Evolutionary conservation across 1,284 basidiomycete genomes (phyloP).

Genomic region (Boletus albobrunnescens): DNA sequence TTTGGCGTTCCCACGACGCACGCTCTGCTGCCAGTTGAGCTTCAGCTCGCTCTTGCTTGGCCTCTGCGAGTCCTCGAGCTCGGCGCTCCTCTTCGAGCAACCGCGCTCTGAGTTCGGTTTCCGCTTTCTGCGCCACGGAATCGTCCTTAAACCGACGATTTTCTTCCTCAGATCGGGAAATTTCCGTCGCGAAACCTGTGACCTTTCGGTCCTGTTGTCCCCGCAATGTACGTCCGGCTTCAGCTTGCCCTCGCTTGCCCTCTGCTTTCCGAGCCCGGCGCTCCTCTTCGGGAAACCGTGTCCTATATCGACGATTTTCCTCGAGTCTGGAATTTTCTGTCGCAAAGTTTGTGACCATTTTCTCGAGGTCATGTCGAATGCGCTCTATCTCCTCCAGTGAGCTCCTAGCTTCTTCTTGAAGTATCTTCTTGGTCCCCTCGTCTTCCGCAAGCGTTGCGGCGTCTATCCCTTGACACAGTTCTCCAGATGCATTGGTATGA

Average conservation of each 20-base stretch:
- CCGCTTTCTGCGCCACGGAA: slow-evolving; percentile 8
- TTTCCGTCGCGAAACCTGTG: slow-evolving; percentile 27
- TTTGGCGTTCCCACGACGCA: slow-evolving; percentile 12
- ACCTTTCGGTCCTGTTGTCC: slow-evolving; percentile 18
- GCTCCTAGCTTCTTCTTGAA: slow-evolving; percentile 31
- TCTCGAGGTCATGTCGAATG: slow-evolving; percentile 26
- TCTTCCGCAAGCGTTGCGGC: slow-evolving; percentile 29
- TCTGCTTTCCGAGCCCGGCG: slow-evolving; percentile 13
- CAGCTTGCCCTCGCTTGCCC: slow-evolving; percentile 7
- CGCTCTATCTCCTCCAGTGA: slow-evolving; percentile 24
- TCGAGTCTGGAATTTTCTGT: slow-evolving; percentile 29
- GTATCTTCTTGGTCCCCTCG: slow-evolving; percentile 24
- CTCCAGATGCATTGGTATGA: slow-evolving; percentile 30
- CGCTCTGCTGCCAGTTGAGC: background rate
- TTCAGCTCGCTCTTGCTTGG: slow-evolving; percentile 11
- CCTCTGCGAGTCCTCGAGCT: slow-evolving; percentile 15
- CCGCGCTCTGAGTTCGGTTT: slow-evolving; percentile 11
- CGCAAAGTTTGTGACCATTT: slow-evolving; percentile 26
- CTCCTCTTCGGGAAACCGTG: slow-evolving; percentile 12
- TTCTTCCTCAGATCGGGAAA: slow-evolving; percentile 24
- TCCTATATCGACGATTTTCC: slow-evolving; percentile 15
- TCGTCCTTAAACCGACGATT: slow-evolving; percentile 14
- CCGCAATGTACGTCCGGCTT: slow-evolving; percentile 11
- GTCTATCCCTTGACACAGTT: slow-evolving; percentile 31
- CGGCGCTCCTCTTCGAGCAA: slow-evolving; percentile 12